Percentiles rank a stretch among this genome's conserved stretches.
Evolutionary conservation across 1,139 yeast species (phyloP).

Genomic region (Taphrina pruni): DNA sequence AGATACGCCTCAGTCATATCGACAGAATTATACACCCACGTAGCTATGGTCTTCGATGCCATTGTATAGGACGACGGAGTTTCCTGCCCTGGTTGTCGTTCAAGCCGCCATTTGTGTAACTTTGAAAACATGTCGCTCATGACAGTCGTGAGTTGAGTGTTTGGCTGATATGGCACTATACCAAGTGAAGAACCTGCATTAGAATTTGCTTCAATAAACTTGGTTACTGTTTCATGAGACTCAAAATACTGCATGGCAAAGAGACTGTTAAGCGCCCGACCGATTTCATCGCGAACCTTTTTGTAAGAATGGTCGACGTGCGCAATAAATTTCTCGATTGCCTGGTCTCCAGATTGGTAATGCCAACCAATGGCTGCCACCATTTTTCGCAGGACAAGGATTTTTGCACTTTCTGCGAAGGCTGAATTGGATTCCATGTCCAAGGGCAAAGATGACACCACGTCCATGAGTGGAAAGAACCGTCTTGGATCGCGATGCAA

Average conservation of each 20-base stretch:
- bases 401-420: conserved; percentile 68
- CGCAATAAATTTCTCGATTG: conserved; percentile 58
- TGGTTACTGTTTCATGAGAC: conserved; percentile 56
- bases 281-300: conserved; percentile 70
- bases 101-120: conserved; percentile 57
- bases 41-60: conserved; percentile 47
- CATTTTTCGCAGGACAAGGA: conserved; percentile 64
- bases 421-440: conserved; percentile 67
- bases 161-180: conserved; percentile 46
- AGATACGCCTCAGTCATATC: conserved; percentile 41
- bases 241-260: conserved; percentile 63
- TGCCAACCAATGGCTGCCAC: conserved; percentile 66
- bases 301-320: conserved; percentile 53
- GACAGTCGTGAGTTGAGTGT: conserved; percentile 48
- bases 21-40: conserved; percentile 46
- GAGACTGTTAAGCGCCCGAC: conserved; percentile 65
- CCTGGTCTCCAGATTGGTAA: conserved; percentile 54
- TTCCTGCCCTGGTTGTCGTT: conserved; percentile 44
- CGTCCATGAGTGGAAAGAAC: conserved; percentile 60
- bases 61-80: conserved; percentile 45
- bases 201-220: conserved; percentile 56
- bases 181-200: conserved; percentile 24
- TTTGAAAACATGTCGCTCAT: conserved; percentile 55
- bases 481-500: conserved; percentile 63
- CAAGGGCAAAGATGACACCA: conserved; percentile 59